Evolutionary conservation across 345 rosid species (phyloP), one percentile per base, ranked within the genome.

Genomic region (Salix suchowensis): DNA sequence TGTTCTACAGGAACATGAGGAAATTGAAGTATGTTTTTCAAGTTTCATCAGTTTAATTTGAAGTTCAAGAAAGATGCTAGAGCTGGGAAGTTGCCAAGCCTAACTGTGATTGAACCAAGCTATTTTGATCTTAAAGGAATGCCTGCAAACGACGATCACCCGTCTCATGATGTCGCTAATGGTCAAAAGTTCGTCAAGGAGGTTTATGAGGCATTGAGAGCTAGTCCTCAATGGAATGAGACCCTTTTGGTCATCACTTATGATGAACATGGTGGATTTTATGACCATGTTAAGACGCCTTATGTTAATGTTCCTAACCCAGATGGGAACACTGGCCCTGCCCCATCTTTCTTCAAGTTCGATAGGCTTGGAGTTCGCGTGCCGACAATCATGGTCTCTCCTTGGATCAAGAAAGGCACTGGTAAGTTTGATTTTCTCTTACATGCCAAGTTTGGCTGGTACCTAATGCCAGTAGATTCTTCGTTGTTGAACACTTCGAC

Each of bases 251-350:
- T 95, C 50, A 89, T 95, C 77, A 95, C 97, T 12, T 95, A 93
- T 61, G 98, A 93, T 86, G 97, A 95, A 75, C 97, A 95, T 78
- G 98, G 97, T 70, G 98, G 98, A 7, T 95, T 92, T 67, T 95
- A 75, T 80, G 98, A 95, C 79, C 98, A 95, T 90, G 97, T 95
- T 1, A n/a, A 79, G 65, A 95, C 98, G 65, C 98, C 97, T 61
- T 89, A 58, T 77, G 86, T 82, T 1, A 84, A 87, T 83, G 86
- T 95, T 65, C 98, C 98, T 0, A 92, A 76, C 70, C 98, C 98
- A 0, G 98, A 92, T 87, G 97, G 97, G 14, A 95, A 89, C 81
- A 88, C 89, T 14, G 98, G 97, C 37, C 97, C 98, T 75, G 88
- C 97, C 16, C 98, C 98, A 69, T 89, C 69, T 75, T 91, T 92